phyloP scores from a whole-genome alignment of 345 rosid species.

The Lumnitzera littorea region DNA sequence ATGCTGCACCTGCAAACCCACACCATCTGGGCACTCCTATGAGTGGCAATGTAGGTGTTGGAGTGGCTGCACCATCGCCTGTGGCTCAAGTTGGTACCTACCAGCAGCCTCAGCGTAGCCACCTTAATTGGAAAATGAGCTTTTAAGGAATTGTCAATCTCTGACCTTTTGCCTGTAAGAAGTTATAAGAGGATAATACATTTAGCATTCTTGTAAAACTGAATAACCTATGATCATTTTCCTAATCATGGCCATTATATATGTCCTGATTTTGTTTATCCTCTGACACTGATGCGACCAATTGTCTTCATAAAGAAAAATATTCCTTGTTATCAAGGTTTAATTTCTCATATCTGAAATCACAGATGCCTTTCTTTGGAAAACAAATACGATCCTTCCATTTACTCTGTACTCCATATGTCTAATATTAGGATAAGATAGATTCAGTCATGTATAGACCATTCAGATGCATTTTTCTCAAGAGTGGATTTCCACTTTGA shows the following conservation, averaged over 20 bases:
- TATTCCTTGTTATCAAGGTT: too few species aligned
- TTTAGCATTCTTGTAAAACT: slow-evolving; percentile 5
- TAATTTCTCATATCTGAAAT: too few species aligned
- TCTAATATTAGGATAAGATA: too few species aligned
- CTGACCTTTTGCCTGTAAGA: slow-evolving; percentile 15
- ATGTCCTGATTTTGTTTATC: neutral
- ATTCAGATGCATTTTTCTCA: too few species aligned
- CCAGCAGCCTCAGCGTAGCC: slow-evolving; percentile 88
- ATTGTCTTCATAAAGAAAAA: too few species aligned
- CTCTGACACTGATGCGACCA: neutral
- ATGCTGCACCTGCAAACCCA: slow-evolving; percentile 53
- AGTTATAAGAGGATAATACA: slow-evolving; percentile 15
- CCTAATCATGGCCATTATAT: slow-evolving; percentile 1
- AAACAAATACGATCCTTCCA: too few species aligned
- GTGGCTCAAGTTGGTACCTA: slow-evolving; percentile 79
- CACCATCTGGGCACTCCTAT: slow-evolving; percentile 81
- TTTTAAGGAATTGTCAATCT: slow-evolving; percentile 47
- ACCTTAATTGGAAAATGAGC: slow-evolving; percentile 83
- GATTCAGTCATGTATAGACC: too few species aligned
- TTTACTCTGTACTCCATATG: too few species aligned
- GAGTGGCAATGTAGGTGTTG: slow-evolving; percentile 79
- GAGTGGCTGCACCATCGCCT: slow-evolving; percentile 59
- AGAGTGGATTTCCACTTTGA: too few species aligned
- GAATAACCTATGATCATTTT: slow-evolving; percentile 3
- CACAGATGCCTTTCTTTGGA: too few species aligned